A percentile compares a stretch with the other conserved stretches of the same genome.
Evolutionary conservation across 306 rosid genomes (phyloP).

Genomic region (Arachis stenosperma): DNA sequence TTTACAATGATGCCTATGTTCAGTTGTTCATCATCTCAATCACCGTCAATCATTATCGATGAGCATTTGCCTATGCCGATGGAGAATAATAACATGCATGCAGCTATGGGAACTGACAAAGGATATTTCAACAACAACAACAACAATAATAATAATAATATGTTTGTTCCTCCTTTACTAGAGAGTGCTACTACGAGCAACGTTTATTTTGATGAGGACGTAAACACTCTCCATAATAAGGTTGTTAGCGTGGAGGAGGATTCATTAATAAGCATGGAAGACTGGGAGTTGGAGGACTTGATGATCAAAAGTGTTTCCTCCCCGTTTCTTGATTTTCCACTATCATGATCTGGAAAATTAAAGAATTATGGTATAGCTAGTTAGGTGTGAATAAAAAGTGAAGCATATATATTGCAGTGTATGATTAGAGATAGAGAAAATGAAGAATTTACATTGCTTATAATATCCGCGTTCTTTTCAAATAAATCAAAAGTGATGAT

Average conservation of each 20-base stretch:
- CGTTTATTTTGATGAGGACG: slow-evolving; percentile 24
- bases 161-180: slow-evolving; percentile 67
- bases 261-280: slow-evolving; percentile 65
- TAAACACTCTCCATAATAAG: not conserved
- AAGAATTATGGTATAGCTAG: too few relatives aligned
- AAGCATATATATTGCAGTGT: not conserved
- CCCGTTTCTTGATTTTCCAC: slow-evolving; percentile 67
- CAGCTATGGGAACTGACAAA: too few relatives aligned
- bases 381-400: too few relatives aligned
- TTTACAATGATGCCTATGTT: slow-evolving; percentile 47
- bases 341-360: slow-evolving; percentile 6
- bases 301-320: slow-evolving; percentile 91
- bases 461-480: too few relatives aligned
- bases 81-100: too few relatives aligned
- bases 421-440: too few relatives aligned
- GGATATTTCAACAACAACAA: too few relatives aligned
- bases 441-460: too few relatives aligned
- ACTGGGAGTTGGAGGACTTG: slow-evolving; percentile 87
- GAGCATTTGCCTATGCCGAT: too few relatives aligned
- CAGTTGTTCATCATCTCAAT: slow-evolving; percentile 42
- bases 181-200: slow-evolving; percentile 39
- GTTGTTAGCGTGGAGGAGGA: slow-evolving; percentile 43
- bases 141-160: slow-evolving; percentile 23
- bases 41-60: slow-evolving; percentile 19
- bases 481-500: too few relatives aligned